Percentiles rank a stretch among this genome's conserved stretches.
Evolutionary conservation across 2,329 filamentous ascomycete species (phyloP).

Genomic region (Penicillium rolfsii): DNA sequence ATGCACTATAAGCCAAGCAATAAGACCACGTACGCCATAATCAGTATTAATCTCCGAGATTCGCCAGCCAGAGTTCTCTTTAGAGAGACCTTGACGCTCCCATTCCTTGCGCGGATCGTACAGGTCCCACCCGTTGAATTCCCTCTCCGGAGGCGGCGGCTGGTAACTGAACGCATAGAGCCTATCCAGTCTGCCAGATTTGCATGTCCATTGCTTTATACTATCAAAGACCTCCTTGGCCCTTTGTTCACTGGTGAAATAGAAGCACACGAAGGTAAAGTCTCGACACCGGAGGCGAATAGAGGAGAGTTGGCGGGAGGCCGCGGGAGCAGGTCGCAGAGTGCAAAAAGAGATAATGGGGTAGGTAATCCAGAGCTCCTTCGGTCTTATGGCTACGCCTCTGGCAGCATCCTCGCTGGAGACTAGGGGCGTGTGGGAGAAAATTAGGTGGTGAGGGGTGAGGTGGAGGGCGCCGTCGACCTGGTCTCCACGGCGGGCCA

Average conservation of each 20-base stretch:
- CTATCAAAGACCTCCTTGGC: slow-evolving; percentile 87
- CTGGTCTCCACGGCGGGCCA: slow-evolving; percentile 60
- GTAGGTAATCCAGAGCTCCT: slow-evolving; percentile 91
- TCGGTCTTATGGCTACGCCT: slow-evolving; percentile 51
- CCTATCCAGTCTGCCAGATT: slow-evolving; percentile 79
- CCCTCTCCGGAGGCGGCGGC: slow-evolving; percentile 71
- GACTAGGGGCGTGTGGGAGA: slow-evolving; percentile 58
- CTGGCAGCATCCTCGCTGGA: slow-evolving; percentile 46
- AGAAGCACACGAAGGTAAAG: slow-evolving; percentile 91
- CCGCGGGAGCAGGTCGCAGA: slow-evolving; percentile 71
- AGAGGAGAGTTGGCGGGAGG: slow-evolving; percentile 72
- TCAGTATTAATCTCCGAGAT: slow-evolving; percentile 87
- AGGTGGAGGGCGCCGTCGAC: slow-evolving; percentile 65
- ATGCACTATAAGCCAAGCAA: background rate
- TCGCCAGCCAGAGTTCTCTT: slow-evolving; percentile 82
- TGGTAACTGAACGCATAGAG: slow-evolving; percentile 88
- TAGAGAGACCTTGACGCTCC: slow-evolving; percentile 81
- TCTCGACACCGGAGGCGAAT: slow-evolving; percentile 89
- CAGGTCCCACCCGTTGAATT: slow-evolving; percentile 76
- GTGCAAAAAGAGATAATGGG: slow-evolving; percentile 84
- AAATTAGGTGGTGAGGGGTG: slow-evolving; percentile 67
- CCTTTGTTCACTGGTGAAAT: slow-evolving; percentile 73
- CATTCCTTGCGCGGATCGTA: slow-evolving; percentile 89
- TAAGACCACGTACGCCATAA: slow-evolving; percentile 61
- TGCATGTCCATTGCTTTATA: slow-evolving; percentile 79